These are phyloP conservation scores for Tricholoma bakamatsutake DNA, from an alignment of 768 basidiomycete genomes.

Conservation along the genomic window DNA sequence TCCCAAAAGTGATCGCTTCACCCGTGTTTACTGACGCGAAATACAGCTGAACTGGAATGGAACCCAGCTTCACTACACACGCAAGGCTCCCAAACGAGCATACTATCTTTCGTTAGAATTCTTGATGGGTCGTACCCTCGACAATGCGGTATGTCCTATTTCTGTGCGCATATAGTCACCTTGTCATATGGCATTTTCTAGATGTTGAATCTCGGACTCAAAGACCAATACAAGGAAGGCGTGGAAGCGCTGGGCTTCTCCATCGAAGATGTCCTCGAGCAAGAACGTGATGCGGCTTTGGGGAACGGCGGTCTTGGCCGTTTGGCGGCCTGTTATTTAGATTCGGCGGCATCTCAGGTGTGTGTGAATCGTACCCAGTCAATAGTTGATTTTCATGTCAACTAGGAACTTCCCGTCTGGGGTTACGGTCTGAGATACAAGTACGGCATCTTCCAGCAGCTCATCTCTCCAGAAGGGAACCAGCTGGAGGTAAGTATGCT, in stretches of 20 bases:
- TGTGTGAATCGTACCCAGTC: conserved; percentile 44
- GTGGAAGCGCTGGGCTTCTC: conserved; percentile 80
- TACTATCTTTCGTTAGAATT: conserved; percentile 98
- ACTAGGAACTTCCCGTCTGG: conserved; percentile 82
- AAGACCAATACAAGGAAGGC: conserved; percentile 64
- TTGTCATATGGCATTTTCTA: conserved; percentile 29
- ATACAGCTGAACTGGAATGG: conserved; percentile 78
- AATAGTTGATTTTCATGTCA: background rate
- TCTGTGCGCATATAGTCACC: conserved; percentile 44
- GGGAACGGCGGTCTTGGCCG: conserved; percentile 96
- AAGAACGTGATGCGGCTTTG: conserved; percentile 90
- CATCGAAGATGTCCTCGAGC: conserved; percentile 80
- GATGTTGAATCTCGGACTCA: conserved; percentile 84
- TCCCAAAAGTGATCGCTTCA: conserved; percentile 1
- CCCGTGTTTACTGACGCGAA: conserved; percentile 1
- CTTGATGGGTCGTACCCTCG: conserved; percentile 76
- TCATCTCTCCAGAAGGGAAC: conserved; percentile 78
- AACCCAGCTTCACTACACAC: conserved; percentile 70
- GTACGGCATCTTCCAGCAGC: conserved; percentile 94
- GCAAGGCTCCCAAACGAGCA: conserved; percentile 81
- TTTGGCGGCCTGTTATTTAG: conserved; percentile 95
- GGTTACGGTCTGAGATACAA: conserved; percentile 92
- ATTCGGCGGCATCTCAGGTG: conserved; percentile 84
- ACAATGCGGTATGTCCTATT: conserved; percentile 50
- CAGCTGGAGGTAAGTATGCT: conserved; percentile 59